phyloP scores from a whole-genome alignment of 768 basidiomycete species.

The Collybia nuda region DNA sequence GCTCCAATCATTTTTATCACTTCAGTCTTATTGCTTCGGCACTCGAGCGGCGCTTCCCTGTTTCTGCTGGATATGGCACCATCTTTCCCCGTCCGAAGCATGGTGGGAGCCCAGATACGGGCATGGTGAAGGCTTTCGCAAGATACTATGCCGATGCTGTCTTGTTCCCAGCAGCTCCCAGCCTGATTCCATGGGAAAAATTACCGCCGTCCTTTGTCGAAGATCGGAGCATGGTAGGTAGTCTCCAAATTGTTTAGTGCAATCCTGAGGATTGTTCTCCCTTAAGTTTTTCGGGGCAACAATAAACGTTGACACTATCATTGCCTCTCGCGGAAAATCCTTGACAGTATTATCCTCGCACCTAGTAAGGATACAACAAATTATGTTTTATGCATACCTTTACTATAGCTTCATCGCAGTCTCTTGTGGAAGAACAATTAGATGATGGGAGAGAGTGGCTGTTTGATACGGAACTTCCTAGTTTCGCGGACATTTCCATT shows the following conservation, averaged over 20 bases:
- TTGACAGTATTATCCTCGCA: slow-evolving; percentile 45
- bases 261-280: background rate
- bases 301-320: slow-evolving; percentile 31
- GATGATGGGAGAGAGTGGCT: slow-evolving; percentile 57
- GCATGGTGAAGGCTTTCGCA: slow-evolving; percentile 46
- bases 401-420: slow-evolving; percentile 11
- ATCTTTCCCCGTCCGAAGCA: slow-evolving; percentile 47
- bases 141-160: slow-evolving; percentile 44
- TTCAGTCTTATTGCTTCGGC: slow-evolving; percentile 44
- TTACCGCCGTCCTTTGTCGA: slow-evolving; percentile 44
- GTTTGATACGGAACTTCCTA: slow-evolving; percentile 51
- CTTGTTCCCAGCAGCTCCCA: slow-evolving; percentile 40
- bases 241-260: background rate
- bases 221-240: slow-evolving; percentile 46
- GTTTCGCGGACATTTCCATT: slow-evolving; percentile 51
- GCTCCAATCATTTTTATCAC: background rate
- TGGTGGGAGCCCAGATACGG: slow-evolving; percentile 40
- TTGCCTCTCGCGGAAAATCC: slow-evolving; percentile 9
- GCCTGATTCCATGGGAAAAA: slow-evolving; percentile 47
- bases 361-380: slow-evolving; percentile 31
- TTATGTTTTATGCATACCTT: too few relatives aligned
- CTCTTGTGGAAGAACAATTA: slow-evolving; percentile 41
- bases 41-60: slow-evolving; percentile 56
- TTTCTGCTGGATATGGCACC: slow-evolving; percentile 43
- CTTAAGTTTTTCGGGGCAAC: slow-evolving; percentile 29